These are phyloP conservation scores for Athelia psychrophila DNA, from an alignment of 1,284 basidiomycete species.

Conservation along the genomic window DNA sequence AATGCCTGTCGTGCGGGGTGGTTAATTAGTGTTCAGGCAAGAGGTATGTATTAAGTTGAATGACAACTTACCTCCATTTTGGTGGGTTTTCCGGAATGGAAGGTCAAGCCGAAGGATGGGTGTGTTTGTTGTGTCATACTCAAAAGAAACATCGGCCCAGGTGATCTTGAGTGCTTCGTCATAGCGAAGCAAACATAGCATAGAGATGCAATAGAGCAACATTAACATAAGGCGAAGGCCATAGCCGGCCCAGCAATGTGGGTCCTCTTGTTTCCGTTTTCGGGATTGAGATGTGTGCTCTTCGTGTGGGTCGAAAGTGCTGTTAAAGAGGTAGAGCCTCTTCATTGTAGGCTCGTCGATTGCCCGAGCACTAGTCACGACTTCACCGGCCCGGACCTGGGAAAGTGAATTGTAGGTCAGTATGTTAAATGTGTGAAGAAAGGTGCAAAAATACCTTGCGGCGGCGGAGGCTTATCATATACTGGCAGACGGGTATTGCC, in stretches of 20 bases:
- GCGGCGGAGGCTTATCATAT: constrained; percentile 28
- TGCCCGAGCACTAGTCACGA: constrained; percentile 25
- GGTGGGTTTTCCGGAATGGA: constrained; percentile 24
- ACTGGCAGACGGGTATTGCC: constrained; percentile 25
- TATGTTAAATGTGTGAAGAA: constrained; percentile 1
- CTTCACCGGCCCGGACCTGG: constrained; percentile 21
- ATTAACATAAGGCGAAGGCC: constrained; percentile 18
- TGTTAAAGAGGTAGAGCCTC: constrained; percentile 21
- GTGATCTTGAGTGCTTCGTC: constrained; percentile 32
- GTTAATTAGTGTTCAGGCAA: not conserved
- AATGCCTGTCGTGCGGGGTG: constrained; percentile 10
- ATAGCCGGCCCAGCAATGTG: constrained; percentile 21
- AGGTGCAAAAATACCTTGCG: constrained; percentile 24
- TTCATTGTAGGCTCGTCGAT: constrained; percentile 24
- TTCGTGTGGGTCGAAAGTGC: constrained; percentile 12
- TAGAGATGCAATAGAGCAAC: constrained; percentile 24
- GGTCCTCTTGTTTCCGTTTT: not conserved
- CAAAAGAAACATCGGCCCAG: constrained; percentile 6
- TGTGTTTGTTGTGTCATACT: not conserved
- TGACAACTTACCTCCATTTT: constrained; percentile 18
- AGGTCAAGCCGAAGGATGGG: constrained; percentile 14
- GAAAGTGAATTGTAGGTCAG: not conserved
- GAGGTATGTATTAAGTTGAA: not conserved
- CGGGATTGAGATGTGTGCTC: constrained; percentile 9
- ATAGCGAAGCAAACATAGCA: constrained; percentile 30